A percentile compares a stretch with the other conserved stretches of the same genome.
phyloP scores from a whole-genome alignment of 1,284 basidiomycete genomes.

The Inonotus hispidus region DNA sequence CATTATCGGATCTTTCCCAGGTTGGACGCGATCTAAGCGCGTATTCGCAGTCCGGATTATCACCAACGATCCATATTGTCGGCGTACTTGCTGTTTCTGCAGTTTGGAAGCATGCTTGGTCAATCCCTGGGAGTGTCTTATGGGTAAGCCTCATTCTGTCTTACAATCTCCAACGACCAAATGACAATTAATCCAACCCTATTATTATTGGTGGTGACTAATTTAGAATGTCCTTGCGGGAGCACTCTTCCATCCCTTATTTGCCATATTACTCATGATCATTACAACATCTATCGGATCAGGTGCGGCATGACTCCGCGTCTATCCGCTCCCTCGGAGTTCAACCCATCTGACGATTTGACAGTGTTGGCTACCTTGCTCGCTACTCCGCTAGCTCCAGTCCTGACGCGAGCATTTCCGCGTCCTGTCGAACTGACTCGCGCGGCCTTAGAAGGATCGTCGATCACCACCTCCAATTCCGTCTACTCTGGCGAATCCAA shows the following conservation, averaged over 20 bases:
- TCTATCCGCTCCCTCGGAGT: too few relatives aligned
- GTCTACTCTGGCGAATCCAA: slow-evolving; percentile 23
- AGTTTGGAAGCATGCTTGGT: slow-evolving; percentile 94
- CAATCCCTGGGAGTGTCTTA: slow-evolving; percentile 84
- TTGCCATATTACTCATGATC: slow-evolving; percentile 75
- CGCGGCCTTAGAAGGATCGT: slow-evolving; percentile 52
- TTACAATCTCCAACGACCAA: slow-evolving; percentile 18
- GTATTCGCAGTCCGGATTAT: slow-evolving; percentile 65
- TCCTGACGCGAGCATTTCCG: slow-evolving; percentile 76
- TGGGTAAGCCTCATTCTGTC: slow-evolving; percentile 51
- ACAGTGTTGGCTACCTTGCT: slow-evolving; percentile 66
- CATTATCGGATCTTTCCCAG: slow-evolving; percentile 65
- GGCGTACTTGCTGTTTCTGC: slow-evolving; percentile 81
- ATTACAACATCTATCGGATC: slow-evolving; percentile 84
- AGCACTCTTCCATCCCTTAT: slow-evolving; percentile 74
- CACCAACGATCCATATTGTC: slow-evolving; percentile 63
- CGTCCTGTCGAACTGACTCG: slow-evolving; percentile 79
- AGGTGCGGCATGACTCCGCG: too few relatives aligned
- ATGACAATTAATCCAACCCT: too few relatives aligned
- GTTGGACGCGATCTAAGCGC: slow-evolving; percentile 69
- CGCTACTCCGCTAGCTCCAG: slow-evolving; percentile 77
- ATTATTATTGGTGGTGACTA: too few relatives aligned
- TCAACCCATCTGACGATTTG: too few relatives aligned
- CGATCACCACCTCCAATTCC: slow-evolving; percentile 20
- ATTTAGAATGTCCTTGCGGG: slow-evolving; percentile 84